phyloP scores from a whole-genome alignment of 345 rosid genomes.

The Populus tremula region DNA sequence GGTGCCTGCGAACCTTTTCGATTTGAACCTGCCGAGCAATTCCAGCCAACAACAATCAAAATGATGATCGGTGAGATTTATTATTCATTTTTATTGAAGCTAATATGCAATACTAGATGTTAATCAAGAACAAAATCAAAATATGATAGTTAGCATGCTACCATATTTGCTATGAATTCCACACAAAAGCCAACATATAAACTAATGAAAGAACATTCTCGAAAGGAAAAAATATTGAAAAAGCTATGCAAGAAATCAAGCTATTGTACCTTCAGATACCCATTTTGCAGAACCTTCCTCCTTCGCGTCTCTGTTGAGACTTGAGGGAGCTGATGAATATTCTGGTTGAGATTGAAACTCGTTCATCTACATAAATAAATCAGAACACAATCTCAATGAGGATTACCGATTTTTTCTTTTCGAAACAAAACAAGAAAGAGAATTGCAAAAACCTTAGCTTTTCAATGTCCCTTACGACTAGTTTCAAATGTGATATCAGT shows the following conservation, averaged over 20 bases:
- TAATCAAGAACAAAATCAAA: background rate
- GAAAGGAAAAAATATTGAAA: background rate
- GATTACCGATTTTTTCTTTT: background rate
- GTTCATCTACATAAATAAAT: slow-evolving; percentile 47
- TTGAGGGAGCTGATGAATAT: slow-evolving; percentile 31
- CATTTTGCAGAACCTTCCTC: slow-evolving; percentile 38
- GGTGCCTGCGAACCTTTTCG: slow-evolving; percentile 15
- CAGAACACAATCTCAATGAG: background rate
- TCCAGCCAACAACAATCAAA: background rate
- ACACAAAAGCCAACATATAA: background rate
- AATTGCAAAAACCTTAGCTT: background rate
- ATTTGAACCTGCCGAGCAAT: background rate
- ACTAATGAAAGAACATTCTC: background rate
- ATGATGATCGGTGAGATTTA: background rate
- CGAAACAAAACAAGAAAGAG: background rate
- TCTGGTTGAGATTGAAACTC: slow-evolving; percentile 46
- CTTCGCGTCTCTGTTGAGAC: slow-evolving; percentile 19
- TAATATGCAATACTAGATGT: background rate
- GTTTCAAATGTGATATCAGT: background rate
- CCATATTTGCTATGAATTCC: background rate
- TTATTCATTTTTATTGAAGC: background rate
- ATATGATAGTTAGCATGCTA: background rate
- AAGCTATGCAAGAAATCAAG: background rate
- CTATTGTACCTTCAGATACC: slow-evolving; percentile 47
- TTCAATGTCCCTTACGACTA: background rate